Conservation (phyloP, 768 basidiomycete genomes). For the Pleurotus tuoliensis region DNA sequence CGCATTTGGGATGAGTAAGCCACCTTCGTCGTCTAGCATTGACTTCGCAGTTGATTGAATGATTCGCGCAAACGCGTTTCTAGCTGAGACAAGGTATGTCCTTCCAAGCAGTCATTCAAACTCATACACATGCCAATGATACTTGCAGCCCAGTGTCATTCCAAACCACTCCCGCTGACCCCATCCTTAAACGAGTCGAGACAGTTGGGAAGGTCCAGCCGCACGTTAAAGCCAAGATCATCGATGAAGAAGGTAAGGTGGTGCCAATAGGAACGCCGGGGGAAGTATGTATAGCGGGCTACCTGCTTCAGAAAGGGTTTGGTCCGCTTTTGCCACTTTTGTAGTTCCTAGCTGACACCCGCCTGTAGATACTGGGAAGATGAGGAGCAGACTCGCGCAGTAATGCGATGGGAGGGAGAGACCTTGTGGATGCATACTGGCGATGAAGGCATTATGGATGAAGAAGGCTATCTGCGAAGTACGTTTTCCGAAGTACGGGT, state of each 20-base stretch:
- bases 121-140: neutral
- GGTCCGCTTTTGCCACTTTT: neutral
- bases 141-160: slow-evolving; percentile 71
- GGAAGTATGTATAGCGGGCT: slow-evolving; percentile 71
- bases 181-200: slow-evolving; percentile 71
- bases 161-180: slow-evolving; percentile 68
- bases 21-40: neutral
- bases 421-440: slow-evolving; percentile 82
- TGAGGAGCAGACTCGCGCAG: slow-evolving; percentile 57
- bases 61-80: neutral
- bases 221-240: slow-evolving; percentile 72
- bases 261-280: slow-evolving; percentile 75
- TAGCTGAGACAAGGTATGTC: slow-evolving; percentile 68
- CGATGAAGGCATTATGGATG: slow-evolving; percentile 77
- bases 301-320: slow-evolving; percentile 77
- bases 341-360: neutral
- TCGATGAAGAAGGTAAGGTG: slow-evolving; percentile 52
- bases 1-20: slow-evolving; percentile 86
- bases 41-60: slow-evolving; percentile 1
- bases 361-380: slow-evolving; percentile 69
- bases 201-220: slow-evolving; percentile 77
- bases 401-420: slow-evolving; percentile 52
- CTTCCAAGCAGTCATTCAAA: neutral
- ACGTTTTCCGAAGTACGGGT: slow-evolving; percentile 19
- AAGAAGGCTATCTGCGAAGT: slow-evolving; percentile 77